phyloP scores from a whole-genome alignment of 2,329 filamentous ascomycete genomes.

The Sporothrix schenckii region DNA sequence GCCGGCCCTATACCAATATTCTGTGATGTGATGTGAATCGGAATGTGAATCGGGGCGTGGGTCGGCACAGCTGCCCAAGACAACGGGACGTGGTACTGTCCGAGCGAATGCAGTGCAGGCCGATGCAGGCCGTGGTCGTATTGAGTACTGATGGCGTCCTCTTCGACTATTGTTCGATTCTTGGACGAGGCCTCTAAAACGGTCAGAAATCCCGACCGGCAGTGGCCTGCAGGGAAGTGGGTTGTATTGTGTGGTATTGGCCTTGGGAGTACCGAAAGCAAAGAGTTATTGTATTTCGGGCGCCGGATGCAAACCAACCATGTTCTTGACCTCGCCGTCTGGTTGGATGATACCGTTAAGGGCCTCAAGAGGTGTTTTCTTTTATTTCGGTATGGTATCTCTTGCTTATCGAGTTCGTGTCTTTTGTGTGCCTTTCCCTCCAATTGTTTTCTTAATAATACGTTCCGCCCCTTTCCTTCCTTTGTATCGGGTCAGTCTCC shows the following conservation, averaged over 20 bases:
- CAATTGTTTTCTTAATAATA: not conserved
- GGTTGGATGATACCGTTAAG: not conserved
- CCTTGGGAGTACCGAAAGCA: too few relatives aligned
- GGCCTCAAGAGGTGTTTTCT: not conserved
- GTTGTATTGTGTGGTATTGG: not conserved
- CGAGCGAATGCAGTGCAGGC: not conserved
- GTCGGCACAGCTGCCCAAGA: not conserved
- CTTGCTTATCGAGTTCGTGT: too few relatives aligned
- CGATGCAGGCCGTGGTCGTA: constrained; percentile 8
- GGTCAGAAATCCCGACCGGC: not conserved
- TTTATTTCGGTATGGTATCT: not conserved
- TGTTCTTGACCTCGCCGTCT: not conserved
- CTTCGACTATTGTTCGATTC: not conserved
- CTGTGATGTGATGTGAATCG: not conserved
- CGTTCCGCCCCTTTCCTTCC: not conserved
- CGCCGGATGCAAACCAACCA: not conserved
- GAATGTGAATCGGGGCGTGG: too few relatives aligned
- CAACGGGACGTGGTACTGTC: not conserved
- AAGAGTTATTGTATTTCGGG: not conserved
- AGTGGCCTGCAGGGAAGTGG: not conserved
- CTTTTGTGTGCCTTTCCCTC: not conserved
- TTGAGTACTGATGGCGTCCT: not conserved
- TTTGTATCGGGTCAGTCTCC: not conserved
- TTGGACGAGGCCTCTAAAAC: not conserved
- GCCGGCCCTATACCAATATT: not conserved